Evolutionary conservation across 2,329 filamentous ascomycete genomes (phyloP).

Genomic region (Phaeoacremonium minimum): DNA sequence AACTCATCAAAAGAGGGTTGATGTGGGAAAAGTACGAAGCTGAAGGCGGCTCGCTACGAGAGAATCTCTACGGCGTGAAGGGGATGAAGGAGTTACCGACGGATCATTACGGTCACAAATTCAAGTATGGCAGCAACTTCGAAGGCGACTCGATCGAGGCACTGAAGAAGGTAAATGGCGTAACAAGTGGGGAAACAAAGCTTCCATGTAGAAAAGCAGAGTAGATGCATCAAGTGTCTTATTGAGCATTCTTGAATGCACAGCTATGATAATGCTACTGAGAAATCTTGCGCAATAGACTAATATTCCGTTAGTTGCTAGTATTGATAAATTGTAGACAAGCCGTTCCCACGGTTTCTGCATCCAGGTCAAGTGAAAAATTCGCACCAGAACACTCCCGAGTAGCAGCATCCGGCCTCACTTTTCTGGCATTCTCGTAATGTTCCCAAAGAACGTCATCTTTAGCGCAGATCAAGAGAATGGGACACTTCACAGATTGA

Average conservation of each 20-base stretch:
- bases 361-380: neutral
- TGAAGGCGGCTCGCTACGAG: constrained; percentile 10
- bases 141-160: constrained; percentile 7
- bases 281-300: too few relatives aligned
- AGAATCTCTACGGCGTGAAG: constrained; percentile 8
- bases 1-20: constrained; percentile 10
- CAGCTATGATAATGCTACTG: too few relatives aligned
- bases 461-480: neutral
- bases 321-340: too few relatives aligned
- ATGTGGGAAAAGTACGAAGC: constrained; percentile 12
- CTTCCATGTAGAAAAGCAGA: too few relatives aligned
- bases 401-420: neutral
- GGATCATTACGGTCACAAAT: constrained; percentile 8
- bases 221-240: too few relatives aligned
- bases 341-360: too few relatives aligned
- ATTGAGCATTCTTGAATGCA: too few relatives aligned
- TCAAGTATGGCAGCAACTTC: constrained; percentile 5
- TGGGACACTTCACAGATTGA: neutral
- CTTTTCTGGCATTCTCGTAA: neutral
- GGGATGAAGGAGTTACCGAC: constrained; percentile 3
- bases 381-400: neutral
- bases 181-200: too few relatives aligned
- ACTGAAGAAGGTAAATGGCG: neutral
- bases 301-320: too few relatives aligned
- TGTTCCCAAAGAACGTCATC: neutral